Percentiles rank a stretch among this genome's conserved stretches.
phyloP scores from a whole-genome alignment of 352 stramenopile genomes.

The Sclerospora graminicola region DNA sequence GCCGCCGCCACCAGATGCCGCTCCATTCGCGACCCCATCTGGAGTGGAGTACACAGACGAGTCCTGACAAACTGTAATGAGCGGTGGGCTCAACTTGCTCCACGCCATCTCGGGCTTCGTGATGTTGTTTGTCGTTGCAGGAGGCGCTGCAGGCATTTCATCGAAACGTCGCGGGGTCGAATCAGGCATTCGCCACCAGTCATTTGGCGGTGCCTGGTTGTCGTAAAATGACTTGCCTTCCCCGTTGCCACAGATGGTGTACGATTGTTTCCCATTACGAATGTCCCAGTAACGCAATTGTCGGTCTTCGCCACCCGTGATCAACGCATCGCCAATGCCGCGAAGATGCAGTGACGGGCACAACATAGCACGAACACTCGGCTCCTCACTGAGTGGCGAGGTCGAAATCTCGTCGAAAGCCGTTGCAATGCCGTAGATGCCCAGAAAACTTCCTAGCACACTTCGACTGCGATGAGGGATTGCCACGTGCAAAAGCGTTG shows the following conservation, averaged over 20 bases:
- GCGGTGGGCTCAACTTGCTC: constrained; percentile 74
- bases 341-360: constrained; percentile 84
- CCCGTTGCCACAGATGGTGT: constrained; percentile 85
- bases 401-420: constrained; percentile 79
- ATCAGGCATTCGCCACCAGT: constrained; percentile 74
- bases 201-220: constrained; percentile 57
- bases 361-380: constrained; percentile 79
- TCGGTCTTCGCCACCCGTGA: constrained; percentile 91
- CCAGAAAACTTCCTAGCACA: constrained; percentile 62
- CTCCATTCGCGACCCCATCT: constrained; percentile 16
- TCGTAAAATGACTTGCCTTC: constrained; percentile 84
- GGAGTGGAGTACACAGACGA: constrained; percentile 54
- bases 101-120: constrained; percentile 82
- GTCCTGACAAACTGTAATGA: constrained; percentile 82
- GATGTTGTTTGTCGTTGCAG: constrained; percentile 22
- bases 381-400: constrained; percentile 58
- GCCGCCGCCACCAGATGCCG: constrained; percentile 36
- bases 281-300: constrained; percentile 98
- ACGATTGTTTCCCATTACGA: constrained; percentile 87
- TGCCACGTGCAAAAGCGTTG: constrained; percentile 60
- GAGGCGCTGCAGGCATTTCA: constrained; percentile 19
- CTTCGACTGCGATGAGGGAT: constrained; percentile 67
- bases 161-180: constrained; percentile 15
- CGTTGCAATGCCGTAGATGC: constrained; percentile 71
- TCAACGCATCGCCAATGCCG: constrained; percentile 73